Percentiles rank a stretch among this genome's conserved stretches.
Conservation (phyloP, 441 rosid genomes). For the Cnidoscolus chayamansa region DNA sequence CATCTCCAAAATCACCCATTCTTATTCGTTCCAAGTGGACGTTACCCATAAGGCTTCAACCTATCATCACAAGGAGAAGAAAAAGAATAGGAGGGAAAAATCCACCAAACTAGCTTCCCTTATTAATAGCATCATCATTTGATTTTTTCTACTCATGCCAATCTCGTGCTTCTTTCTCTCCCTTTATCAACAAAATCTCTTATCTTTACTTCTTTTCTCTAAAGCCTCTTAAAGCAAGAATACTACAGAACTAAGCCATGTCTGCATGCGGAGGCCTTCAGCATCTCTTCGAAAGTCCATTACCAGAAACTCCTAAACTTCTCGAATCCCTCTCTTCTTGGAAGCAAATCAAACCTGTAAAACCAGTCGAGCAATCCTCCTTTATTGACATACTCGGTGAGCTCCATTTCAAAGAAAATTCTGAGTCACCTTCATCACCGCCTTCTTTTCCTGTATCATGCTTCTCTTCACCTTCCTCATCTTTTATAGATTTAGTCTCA, state of each 20-base stretch:
- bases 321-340: conserved; percentile 64
- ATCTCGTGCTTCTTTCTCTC: conserved; percentile 31
- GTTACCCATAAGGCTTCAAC: neutral
- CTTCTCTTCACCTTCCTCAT: conserved; percentile 17
- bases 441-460: conserved; percentile 9
- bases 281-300: conserved; percentile 56
- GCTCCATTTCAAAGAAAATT: conserved; percentile 57
- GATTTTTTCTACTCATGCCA: conserved; percentile 35
- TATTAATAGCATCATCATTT: conserved; percentile 32
- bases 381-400: conserved; percentile 72
- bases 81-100: neutral
- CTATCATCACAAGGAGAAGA: neutral
- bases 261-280: conserved; percentile 72
- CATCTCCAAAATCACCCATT: conserved; percentile 35
- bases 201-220: conserved; percentile 12
- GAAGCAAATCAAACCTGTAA: conserved; percentile 44
- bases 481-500: conserved; percentile 23
- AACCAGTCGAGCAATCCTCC: conserved; percentile 44
- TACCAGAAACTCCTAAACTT: conserved; percentile 48
- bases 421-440: conserved; percentile 19
- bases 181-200: neutral
- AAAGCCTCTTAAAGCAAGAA: neutral
- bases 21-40: conserved; percentile 31
- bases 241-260: conserved; percentile 36
- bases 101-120: conserved; percentile 7